Percentiles rank a stretch among this genome's conserved stretches.
Conservation (phyloP, 352 stramenopile species). For the Phytophthora tubulina region DNA sequence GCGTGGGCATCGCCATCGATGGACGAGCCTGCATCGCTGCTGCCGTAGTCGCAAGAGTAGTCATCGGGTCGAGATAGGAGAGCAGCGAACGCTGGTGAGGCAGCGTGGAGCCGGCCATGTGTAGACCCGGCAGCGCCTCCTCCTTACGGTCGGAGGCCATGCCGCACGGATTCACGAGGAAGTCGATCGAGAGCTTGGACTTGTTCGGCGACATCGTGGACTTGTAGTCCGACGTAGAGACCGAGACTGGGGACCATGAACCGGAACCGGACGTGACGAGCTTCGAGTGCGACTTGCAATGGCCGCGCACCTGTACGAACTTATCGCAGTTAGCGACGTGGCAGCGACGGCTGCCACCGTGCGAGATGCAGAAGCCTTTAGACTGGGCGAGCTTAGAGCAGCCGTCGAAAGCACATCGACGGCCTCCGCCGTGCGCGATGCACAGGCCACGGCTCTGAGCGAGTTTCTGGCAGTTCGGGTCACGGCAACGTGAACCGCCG, state of each 20-base stretch:
- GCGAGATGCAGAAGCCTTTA: constrained; percentile 85
- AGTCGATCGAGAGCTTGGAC: constrained; percentile 64
- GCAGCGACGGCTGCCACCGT: constrained; percentile 77
- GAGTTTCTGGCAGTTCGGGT: constrained; percentile 77
- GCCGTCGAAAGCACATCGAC: constrained; percentile 70
- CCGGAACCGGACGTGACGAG: constrained; percentile 35
- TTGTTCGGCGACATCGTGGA: constrained; percentile 36
- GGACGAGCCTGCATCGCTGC: constrained; percentile 19
- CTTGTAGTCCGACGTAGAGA: background rate
- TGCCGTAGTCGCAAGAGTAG: constrained; percentile 22
- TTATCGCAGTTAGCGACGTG: constrained; percentile 78
- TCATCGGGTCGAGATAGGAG: constrained; percentile 43
- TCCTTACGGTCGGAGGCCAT: constrained; percentile 7
- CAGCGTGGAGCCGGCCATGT: constrained; percentile 6
- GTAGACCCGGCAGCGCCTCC: constrained; percentile 13
- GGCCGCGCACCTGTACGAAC: constrained; percentile 84
- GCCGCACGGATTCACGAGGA: constrained; percentile 53
- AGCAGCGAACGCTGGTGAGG: constrained; percentile 41
- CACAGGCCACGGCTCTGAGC: constrained; percentile 79
- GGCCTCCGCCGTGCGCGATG: constrained; percentile 79
- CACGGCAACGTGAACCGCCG: constrained; percentile 80
- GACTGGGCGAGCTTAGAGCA: constrained; percentile 80
- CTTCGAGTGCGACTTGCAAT: constrained; percentile 87
- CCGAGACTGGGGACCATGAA: constrained; percentile 35
- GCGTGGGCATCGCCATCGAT: constrained; percentile 8